phyloP scores from a whole-genome alignment of 1,139 yeast genomes.

The Meyerozyma guilliermondii region DNA sequence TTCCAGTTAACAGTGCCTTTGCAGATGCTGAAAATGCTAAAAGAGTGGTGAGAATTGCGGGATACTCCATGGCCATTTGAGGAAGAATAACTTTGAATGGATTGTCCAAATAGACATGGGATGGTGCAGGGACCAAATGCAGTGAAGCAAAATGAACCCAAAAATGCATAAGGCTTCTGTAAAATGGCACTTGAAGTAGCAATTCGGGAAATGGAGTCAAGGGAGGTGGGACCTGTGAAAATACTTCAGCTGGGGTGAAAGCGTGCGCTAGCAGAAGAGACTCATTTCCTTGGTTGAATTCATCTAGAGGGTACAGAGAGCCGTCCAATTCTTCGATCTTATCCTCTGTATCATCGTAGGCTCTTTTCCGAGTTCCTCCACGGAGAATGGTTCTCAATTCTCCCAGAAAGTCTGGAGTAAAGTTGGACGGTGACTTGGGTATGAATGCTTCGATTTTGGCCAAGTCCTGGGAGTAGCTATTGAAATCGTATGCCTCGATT shows the following conservation, averaged over 20 bases:
- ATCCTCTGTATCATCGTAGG: conserved; percentile 2
- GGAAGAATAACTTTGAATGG: conserved; percentile 68
- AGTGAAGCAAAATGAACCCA: conserved; percentile 60
- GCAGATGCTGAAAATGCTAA: conserved; percentile 67
- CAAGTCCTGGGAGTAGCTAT: conserved; percentile 14
- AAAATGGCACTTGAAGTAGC: conserved; percentile 52
- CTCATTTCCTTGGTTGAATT: neutral
- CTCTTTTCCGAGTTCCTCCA: neutral
- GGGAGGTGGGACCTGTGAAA: conserved; percentile 36
- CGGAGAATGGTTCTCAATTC: conserved; percentile 8
- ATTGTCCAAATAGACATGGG: conserved; percentile 50
- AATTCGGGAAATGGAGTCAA: conserved; percentile 55
- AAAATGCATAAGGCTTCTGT: conserved; percentile 57
- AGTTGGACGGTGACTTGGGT: conserved; percentile 10
- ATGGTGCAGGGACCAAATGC: conserved; percentile 66
- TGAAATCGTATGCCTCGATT: conserved; percentile 3
- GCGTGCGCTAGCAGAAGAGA: conserved; percentile 1
- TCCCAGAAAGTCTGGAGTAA: conserved; percentile 6
- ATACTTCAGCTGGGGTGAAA: conserved; percentile 9
- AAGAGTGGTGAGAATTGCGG: conserved; percentile 54
- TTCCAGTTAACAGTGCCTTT: conserved; percentile 28
- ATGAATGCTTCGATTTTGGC: conserved; percentile 11
- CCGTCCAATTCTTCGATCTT: conserved; percentile 1
- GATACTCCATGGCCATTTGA: conserved; percentile 59
- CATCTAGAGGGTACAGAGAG: neutral